Percentiles rank a stretch among this genome's conserved stretches.
Evolutionary conservation across 352 stramenopile species (phyloP).

Genomic region (Phytophthora multivora): DNA sequence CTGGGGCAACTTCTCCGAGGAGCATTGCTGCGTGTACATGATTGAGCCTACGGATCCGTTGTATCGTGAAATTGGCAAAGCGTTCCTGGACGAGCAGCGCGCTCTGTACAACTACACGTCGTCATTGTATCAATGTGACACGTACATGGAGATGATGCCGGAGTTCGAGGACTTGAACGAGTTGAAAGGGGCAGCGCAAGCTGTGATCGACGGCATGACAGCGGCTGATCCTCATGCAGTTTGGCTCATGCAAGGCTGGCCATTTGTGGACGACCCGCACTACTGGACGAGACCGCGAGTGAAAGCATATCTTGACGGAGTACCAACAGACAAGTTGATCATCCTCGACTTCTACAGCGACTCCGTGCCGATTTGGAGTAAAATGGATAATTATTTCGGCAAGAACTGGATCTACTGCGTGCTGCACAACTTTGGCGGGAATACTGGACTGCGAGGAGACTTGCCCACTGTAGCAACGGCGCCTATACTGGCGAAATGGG

Average conservation of each 20-base stretch:
- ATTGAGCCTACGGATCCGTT: conserved; percentile 81
- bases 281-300: conserved; percentile 77
- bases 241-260: conserved; percentile 87
- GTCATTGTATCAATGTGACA: conserved; percentile 81
- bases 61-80: conserved; percentile 79
- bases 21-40: conserved; percentile 87
- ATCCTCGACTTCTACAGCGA: conserved; percentile 87
- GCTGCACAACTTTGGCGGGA: conserved; percentile 85
- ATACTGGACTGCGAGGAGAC: conserved; percentile 77
- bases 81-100: conserved; percentile 75
- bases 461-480: conserved; percentile 60
- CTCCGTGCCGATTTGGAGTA: conserved; percentile 69
- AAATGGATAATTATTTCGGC: conserved; percentile 81
- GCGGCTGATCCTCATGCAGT: conserved; percentile 70
- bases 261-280: conserved; percentile 60
- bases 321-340: conserved; percentile 71
- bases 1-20: conserved; percentile 79
- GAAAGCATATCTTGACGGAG: conserved; percentile 54
- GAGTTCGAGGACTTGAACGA: conserved; percentile 56
- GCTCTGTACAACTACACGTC: conserved; percentile 74
- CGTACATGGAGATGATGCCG: conserved; percentile 86
- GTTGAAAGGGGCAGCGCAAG: conserved; percentile 57
- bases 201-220: conserved; percentile 79
- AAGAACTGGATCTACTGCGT: conserved; percentile 88
- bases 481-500: conserved; percentile 45